Percentiles rank a stretch among this genome's conserved stretches.
These are phyloP conservation scores for Colletotrichum cuscutae DNA, from an alignment of 2,329 filamentous ascomycete genomes.

Conservation along the genomic window DNA sequence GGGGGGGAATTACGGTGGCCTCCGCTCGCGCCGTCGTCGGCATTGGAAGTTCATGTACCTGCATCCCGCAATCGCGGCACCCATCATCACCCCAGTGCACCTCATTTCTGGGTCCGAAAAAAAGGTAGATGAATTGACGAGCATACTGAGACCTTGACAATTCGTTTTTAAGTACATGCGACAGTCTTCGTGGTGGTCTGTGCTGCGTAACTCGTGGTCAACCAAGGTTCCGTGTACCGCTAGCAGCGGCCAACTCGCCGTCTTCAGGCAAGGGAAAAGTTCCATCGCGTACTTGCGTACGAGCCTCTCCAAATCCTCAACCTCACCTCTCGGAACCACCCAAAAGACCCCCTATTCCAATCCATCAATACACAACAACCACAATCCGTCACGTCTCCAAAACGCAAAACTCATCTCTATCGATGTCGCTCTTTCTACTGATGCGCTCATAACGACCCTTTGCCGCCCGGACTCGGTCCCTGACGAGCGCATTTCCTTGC, in stretches of 20 bases:
- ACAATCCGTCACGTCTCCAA: slow-evolving; percentile 52
- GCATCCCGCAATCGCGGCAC: slow-evolving; percentile 18
- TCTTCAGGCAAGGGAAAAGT: slow-evolving; percentile 35
- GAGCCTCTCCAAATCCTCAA: slow-evolving; percentile 58
- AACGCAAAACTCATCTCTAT: slow-evolving; percentile 59
- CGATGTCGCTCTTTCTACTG: slow-evolving; percentile 60
- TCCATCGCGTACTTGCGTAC: slow-evolving; percentile 39
- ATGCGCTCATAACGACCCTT: slow-evolving; percentile 60
- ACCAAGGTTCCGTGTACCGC: slow-evolving; percentile 28
- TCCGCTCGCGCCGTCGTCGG: slow-evolving; percentile 32
- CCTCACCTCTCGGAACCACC: slow-evolving; percentile 66
- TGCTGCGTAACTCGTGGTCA: background rate
- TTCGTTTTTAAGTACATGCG: slow-evolving; percentile 12
- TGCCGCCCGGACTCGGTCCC: slow-evolving; percentile 58
- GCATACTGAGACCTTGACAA: background rate
- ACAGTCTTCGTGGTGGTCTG: background rate
- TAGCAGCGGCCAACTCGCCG: slow-evolving; percentile 28
- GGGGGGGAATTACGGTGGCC: slow-evolving; percentile 27
- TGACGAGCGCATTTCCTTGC: slow-evolving; percentile 63
- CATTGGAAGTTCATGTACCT: slow-evolving; percentile 33
- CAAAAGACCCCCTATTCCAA: slow-evolving; percentile 59
- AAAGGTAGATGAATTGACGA: background rate
- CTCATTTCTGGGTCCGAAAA: slow-evolving; percentile 29
- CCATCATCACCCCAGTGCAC: slow-evolving; percentile 22
- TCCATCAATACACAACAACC: slow-evolving; percentile 62